Percentiles rank a stretch among this genome's conserved stretches.
These are phyloP conservation scores for Margaritispora aquatica DNA, from an alignment of 495 filamentous ascomycete species.

Conservation along the genomic window DNA sequence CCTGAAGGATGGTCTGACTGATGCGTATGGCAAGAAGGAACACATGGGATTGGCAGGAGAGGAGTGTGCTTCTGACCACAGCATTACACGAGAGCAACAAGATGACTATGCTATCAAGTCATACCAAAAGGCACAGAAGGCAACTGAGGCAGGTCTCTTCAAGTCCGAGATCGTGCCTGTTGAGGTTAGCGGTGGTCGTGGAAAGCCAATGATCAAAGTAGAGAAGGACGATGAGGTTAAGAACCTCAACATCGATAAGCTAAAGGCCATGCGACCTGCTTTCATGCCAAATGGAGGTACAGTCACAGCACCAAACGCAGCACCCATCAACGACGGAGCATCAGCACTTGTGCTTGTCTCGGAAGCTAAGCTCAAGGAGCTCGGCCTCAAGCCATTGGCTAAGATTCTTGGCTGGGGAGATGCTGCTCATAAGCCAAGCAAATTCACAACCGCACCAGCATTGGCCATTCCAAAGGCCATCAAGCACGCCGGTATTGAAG, in stretches of 20 bases:
- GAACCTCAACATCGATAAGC: slow-evolving; percentile 93
- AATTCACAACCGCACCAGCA: slow-evolving; percentile 95
- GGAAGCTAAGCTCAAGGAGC: slow-evolving; percentile 80
- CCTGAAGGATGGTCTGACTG: slow-evolving; percentile 84
- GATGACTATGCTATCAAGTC: slow-evolving; percentile 90
- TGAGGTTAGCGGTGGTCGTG: slow-evolving; percentile 78
- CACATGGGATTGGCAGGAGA: slow-evolving; percentile 93
- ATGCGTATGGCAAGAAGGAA: slow-evolving; percentile 82
- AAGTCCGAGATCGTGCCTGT: slow-evolving; percentile 83
- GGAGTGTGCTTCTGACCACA: slow-evolving; percentile 83
- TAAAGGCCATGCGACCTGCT: slow-evolving; percentile 73
- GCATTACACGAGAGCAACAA: slow-evolving; percentile 72
- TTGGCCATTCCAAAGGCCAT: slow-evolving; percentile 95
- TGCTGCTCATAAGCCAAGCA: slow-evolving; percentile 78
- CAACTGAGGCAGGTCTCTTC: slow-evolving; percentile 72
- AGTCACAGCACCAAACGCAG: slow-evolving; percentile 96
- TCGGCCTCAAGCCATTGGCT: slow-evolving; percentile 81
- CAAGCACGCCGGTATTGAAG: slow-evolving; percentile 76
- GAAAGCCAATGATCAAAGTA: slow-evolving; percentile 78
- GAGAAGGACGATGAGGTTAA: slow-evolving; percentile 91
- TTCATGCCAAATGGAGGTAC: slow-evolving; percentile 81
- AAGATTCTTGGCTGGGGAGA: slow-evolving; percentile 97
- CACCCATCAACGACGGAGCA: slow-evolving; percentile 90
- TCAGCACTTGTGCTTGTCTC: slow-evolving; percentile 87
- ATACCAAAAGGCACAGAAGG: slow-evolving; percentile 86